Percentiles rank a stretch among this genome's conserved stretches.
Conservation (phyloP, 192 early-diverging fungal species). For the Coemansia sp. region DNA sequence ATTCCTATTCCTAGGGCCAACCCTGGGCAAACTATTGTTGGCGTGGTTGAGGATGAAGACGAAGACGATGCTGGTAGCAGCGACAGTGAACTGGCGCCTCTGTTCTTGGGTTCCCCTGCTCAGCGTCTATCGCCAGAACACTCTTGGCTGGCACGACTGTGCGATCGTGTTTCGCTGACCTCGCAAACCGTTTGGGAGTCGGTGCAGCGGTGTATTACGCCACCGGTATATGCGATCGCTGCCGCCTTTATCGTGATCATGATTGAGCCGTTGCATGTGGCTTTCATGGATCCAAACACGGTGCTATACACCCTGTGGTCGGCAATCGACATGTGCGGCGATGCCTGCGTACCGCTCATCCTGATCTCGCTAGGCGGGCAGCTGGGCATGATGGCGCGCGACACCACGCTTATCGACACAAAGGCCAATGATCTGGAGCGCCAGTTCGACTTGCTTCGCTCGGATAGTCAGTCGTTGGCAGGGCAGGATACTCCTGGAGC, state of each 20-base stretch:
- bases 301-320: conserved; percentile 61
- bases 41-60: background rate
- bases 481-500: background rate
- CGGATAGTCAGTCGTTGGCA: background rate
- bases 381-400: conserved; percentile 48
- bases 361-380: conserved; percentile 76
- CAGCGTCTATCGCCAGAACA: background rate
- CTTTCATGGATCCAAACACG: conserved; percentile 60
- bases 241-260: conserved; percentile 65
- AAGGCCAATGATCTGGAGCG: background rate
- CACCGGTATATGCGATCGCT: conserved; percentile 70
- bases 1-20: conserved; percentile 9
- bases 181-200: background rate
- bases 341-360: conserved; percentile 75
- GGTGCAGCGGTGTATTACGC: conserved; percentile 55
- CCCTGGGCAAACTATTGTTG: background rate
- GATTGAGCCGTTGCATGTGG: conserved; percentile 60
- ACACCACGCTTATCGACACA: background rate
- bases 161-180: background rate
- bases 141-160: background rate
- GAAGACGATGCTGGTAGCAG: background rate
- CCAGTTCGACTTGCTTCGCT: background rate
- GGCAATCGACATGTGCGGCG: conserved; percentile 70
- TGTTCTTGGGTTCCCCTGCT: conserved; percentile 33
- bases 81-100: conserved; percentile 31